These are phyloP conservation scores for Senna tora DNA, from an alignment of 306 rosid genomes.

Conservation along the genomic window DNA sequence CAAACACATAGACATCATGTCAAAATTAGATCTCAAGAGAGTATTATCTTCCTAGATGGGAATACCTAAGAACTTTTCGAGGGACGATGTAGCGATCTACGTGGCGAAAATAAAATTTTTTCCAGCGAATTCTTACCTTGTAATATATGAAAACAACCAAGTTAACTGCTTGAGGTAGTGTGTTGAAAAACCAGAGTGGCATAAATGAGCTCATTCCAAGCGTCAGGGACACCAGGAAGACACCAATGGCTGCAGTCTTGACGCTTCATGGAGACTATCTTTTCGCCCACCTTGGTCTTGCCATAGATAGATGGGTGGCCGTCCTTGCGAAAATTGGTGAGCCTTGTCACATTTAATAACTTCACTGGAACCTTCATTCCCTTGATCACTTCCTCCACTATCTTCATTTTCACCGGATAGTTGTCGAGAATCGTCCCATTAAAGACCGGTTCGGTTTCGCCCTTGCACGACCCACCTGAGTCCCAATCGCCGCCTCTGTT, in stretches of 20 bases:
- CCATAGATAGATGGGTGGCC: conserved; percentile 88
- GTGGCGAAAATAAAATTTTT: too few relatives aligned
- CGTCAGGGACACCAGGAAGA: conserved; percentile 95
- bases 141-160: background rate
- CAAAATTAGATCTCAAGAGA: too few relatives aligned
- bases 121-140: too few relatives aligned
- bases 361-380: conserved; percentile 72
- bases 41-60: too few relatives aligned
- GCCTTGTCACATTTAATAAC: conserved; percentile 80
- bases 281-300: conserved; percentile 40
- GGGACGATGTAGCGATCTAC: too few relatives aligned
- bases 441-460: conserved; percentile 76
- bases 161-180: conserved; percentile 42
- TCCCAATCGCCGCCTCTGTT: conserved; percentile 98
- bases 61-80: too few relatives aligned
- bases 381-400: conserved; percentile 73
- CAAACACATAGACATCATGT: too few relatives aligned
- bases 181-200: conserved; percentile 62
- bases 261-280: conserved; percentile 61
- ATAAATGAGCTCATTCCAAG: conserved; percentile 91
- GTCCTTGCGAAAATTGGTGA: conserved; percentile 93
- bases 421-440: conserved; percentile 68
- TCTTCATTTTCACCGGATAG: conserved; percentile 94
- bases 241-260: conserved; percentile 99
- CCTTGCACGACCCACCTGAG: conserved; percentile 96